phyloP scores from a whole-genome alignment of 2,329 filamentous ascomycete genomes.

The Colletotrichum sp. region DNA sequence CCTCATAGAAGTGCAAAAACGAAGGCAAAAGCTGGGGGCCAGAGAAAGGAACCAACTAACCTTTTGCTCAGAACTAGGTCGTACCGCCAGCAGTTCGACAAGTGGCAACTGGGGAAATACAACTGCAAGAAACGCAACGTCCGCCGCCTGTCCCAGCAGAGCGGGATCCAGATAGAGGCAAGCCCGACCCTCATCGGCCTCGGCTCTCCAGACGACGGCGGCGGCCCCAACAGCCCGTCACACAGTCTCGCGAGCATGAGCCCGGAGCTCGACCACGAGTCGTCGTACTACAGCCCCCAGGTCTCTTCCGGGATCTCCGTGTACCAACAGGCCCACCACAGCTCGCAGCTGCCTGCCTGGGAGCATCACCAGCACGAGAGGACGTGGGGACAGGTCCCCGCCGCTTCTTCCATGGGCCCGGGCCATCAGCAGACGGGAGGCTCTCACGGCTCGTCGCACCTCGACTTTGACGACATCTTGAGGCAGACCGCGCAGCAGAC shows the following conservation, averaged over 20 bases:
- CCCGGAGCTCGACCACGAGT: not conserved
- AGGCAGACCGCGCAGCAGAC: not conserved
- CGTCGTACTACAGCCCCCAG: not conserved
- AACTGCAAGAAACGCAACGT: conserved; percentile 43
- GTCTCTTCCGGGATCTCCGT: not conserved
- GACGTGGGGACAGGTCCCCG: not conserved
- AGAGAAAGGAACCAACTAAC: not conserved
- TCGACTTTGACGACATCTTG: not conserved
- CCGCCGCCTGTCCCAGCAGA: conserved; percentile 21
- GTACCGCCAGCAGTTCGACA: conserved; percentile 52
- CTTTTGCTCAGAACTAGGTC: conserved; percentile 40
- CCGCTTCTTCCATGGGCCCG: not conserved
- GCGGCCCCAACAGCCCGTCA: not conserved
- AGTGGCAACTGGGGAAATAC: conserved; percentile 54
- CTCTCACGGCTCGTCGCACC: not conserved
- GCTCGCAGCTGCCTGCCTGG: not conserved
- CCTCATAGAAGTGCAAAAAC: not conserved
- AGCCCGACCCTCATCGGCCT: not conserved
- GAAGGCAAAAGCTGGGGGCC: not conserved
- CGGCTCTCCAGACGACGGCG: not conserved
- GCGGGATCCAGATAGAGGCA: not conserved
- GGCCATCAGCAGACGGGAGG: not conserved
- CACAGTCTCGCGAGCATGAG: not conserved
- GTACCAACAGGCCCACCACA: not conserved
- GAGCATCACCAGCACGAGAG: not conserved